These are phyloP conservation scores for Dictyophora rubrovolvata DNA, from an alignment of 768 basidiomycete genomes.

Conservation along the genomic window DNA sequence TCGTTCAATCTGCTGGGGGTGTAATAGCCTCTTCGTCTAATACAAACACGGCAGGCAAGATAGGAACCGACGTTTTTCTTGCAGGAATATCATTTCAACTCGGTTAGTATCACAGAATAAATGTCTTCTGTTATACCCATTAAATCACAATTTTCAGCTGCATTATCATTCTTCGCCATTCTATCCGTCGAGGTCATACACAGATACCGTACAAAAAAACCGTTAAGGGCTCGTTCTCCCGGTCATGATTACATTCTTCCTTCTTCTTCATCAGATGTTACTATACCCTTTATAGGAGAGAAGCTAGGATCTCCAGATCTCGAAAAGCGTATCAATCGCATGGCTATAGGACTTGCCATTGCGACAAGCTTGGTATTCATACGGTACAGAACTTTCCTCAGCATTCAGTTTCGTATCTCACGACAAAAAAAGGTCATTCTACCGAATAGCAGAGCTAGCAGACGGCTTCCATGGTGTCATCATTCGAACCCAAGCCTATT, in stretches of 20 bases:
- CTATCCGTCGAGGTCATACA: conserved; percentile 36
- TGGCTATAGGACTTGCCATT: conserved; percentile 16
- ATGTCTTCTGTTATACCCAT: not conserved
- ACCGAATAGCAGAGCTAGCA: conserved; percentile 1
- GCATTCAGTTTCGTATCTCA: not conserved
- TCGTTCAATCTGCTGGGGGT: conserved; percentile 5
- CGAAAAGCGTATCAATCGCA: conserved; percentile 11
- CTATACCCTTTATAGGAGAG: not conserved
- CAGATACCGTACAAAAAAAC: conserved; percentile 23
- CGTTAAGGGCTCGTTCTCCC: not conserved
- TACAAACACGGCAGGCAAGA: not conserved
- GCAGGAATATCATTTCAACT: conserved; percentile 55
- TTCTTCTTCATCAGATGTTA: not conserved
- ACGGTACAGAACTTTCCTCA: conserved; percentile 25
- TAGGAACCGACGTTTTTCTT: conserved; percentile 42
- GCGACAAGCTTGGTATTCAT: conserved; percentile 36
- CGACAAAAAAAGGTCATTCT: not conserved
- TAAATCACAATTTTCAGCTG: conserved; percentile 18
- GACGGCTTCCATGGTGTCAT: conserved; percentile 2
- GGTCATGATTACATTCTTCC: not conserved
- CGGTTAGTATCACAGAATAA: conserved; percentile 19
- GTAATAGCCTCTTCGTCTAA: not conserved
- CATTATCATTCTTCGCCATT: conserved; percentile 31
- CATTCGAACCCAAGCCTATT: not conserved
- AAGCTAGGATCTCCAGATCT: not conserved